A percentile compares a stretch with the other conserved stretches of the same genome.
Evolutionary conservation across 2,329 filamentous ascomycete genomes (phyloP).

Genomic region (Colletotrichum eremochloae): DNA sequence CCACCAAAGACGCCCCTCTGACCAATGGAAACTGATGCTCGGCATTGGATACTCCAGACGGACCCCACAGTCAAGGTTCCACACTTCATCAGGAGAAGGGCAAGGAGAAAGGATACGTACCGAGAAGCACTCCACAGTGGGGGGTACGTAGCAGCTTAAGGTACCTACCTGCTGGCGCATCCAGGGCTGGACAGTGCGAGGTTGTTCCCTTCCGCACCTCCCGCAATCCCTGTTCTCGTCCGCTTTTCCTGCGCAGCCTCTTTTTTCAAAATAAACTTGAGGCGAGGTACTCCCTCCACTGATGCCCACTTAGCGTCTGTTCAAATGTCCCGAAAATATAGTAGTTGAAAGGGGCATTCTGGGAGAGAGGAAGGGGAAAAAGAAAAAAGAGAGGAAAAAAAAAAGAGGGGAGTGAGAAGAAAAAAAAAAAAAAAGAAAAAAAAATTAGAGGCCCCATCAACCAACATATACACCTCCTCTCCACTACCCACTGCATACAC

Average conservation of each 20-base stretch:
- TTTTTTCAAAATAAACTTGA: slow-evolving; percentile 37
- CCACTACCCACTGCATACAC: not conserved
- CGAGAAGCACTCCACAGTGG: no score
- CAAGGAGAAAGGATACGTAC: slow-evolving; percentile 19
- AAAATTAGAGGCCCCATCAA: not conserved
- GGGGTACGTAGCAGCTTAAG: no score
- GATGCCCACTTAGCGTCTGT: not conserved
- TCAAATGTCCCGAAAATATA: slow-evolving; percentile 15
- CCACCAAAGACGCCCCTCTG: not conserved
- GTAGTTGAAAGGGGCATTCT: not conserved
- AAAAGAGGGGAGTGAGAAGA: not conserved
- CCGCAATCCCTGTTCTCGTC: slow-evolving; percentile 19
- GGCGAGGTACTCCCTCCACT: slow-evolving; percentile 23
- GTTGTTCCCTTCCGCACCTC: not conserved
- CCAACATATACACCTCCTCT: not conserved
- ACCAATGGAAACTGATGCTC: not conserved
- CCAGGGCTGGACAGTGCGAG: slow-evolving; percentile 24
- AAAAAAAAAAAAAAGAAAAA: not conserved
- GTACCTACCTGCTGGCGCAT: not conserved
- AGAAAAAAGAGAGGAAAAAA: no score
- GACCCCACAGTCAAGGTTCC: slow-evolving; percentile 4
- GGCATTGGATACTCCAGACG: not conserved
- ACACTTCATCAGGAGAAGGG: slow-evolving; percentile 4
- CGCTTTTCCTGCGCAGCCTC: slow-evolving; percentile 28
- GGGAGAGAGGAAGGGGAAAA: not conserved